Percentiles rank a stretch among this genome's conserved stretches.
Evolutionary conservation across 202 grass and related monocot species (phyloP).

Genomic region (Bolboschoenoplectus hybrid): DNA sequence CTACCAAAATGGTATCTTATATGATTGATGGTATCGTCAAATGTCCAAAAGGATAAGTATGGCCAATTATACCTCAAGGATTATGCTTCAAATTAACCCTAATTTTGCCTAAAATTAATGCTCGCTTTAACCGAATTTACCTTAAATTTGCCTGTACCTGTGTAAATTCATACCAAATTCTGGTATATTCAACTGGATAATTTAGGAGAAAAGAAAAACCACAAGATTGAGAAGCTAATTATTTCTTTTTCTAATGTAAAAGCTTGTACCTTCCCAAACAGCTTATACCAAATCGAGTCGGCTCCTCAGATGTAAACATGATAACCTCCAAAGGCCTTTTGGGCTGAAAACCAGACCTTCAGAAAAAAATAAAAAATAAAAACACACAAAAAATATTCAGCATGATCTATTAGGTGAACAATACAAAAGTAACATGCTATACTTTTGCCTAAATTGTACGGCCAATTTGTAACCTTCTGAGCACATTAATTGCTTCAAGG

Average conservation of each 20-base stretch:
- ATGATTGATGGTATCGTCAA: not conserved
- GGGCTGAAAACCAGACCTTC: constrained; percentile 70
- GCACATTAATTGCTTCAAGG: constrained; percentile 76
- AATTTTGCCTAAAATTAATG: not conserved
- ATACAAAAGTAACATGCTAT: not conserved
- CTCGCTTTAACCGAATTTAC: not conserved
- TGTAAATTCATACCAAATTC: not conserved
- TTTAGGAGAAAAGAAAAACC: not conserved
- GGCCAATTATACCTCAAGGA: not conserved
- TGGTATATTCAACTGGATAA: not conserved
- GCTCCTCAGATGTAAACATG: constrained; percentile 98
- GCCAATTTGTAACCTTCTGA: constrained; percentile 54
- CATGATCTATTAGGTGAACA: not conserved
- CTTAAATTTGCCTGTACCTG: not conserved
- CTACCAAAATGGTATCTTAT: not conserved
- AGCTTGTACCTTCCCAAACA: constrained; percentile 81
- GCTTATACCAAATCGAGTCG: constrained; percentile 92
- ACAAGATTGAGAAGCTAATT: constrained; percentile 9
- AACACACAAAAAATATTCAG: not conserved
- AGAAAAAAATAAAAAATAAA: constrained; percentile 38
- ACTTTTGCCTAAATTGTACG: constrained; percentile 29
- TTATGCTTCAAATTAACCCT: not conserved
- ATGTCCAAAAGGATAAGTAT: not conserved
- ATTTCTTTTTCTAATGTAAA: constrained; percentile 25
- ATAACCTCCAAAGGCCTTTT: constrained; percentile 89